Evolutionary conservation across 768 basidiomycete species (phyloP), one percentile per base, ranked within the genome.

Genomic region (Auriscalpium vulgare): DNA sequence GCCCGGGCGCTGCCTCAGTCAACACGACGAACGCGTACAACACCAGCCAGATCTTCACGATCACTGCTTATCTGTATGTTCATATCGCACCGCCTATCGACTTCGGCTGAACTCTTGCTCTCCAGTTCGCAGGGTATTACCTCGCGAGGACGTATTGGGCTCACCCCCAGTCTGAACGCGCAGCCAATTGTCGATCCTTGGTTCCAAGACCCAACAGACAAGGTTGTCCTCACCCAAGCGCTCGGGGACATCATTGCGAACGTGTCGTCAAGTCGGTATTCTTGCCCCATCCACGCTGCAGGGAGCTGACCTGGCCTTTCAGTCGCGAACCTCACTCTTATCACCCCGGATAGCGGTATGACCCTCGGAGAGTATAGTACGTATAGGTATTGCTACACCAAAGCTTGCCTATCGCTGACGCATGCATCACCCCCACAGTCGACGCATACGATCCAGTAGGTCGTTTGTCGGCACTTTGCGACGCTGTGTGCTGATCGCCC

Each of bases 101-200:
- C 8, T 10, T 5, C 35, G 34, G n/a, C 6, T 44, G 29, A 17
- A 37, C 34, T n/a, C 37, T 17, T 48, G n/a, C 8, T 47, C 17
- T 49, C 2, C 56, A 80, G 79, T 17, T 83, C 83, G 2, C 75
- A 75, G 14, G 82, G 82, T 49, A 75, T 83, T 46, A 80, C 78
- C 1, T 85, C 83, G 13, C 78, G 81, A 51, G 83, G 83, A 7
- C 79, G 82, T 34, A 75, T 84, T 54, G 83, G 83, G 21, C 78
- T 85, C 56, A 75, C 80, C 53, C 74, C 76, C 16, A 75, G 74
- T 4, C 62, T 84, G 51, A 77, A 73, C 17, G 80, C 73, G 11
- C 68, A 71, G 35, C 71, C 78, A 3, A 64, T 84, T 37, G 71
- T 73, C 17, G 71, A 78, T 59, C 82, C 83, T 1, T 85, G 83